Conservation (phyloP, 2,329 filamentous ascomycete genomes). For the Fusarium albidum region DNA sequence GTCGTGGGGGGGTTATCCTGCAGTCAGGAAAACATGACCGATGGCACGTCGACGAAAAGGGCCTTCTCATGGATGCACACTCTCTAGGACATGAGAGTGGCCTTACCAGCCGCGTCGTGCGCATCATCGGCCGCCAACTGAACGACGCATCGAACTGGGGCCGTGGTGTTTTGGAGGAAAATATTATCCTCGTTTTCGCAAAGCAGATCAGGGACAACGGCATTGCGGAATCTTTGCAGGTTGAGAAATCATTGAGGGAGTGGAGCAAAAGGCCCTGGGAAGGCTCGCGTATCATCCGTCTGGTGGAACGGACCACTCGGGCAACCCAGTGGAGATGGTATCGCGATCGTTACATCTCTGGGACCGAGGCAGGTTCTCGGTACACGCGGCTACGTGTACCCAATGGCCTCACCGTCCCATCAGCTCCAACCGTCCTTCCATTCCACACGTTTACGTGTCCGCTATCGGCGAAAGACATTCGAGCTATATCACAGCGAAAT, state of each 20-base stretch:
- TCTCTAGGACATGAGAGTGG: conserved; percentile 71
- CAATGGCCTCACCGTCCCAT: conserved; percentile 75
- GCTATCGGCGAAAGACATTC: conserved; percentile 88
- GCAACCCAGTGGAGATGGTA: conserved; percentile 87
- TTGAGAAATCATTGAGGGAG: conserved; percentile 52
- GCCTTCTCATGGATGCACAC: conserved; percentile 80
- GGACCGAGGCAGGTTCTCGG: conserved; percentile 58
- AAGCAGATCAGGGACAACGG: conserved; percentile 55
- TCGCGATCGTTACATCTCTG: conserved; percentile 76
- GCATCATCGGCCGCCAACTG: conserved; percentile 89
- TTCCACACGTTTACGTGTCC: conserved; percentile 99
- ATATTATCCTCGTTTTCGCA: conserved; percentile 59
- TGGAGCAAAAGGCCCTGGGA: conserved; percentile 87
- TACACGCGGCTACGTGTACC: conserved; percentile 82
- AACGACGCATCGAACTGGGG: conserved; percentile 89
- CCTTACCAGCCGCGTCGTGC: conserved; percentile 88
- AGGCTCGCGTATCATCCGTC: conserved; percentile 81
- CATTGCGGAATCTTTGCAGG: conserved; percentile 46
- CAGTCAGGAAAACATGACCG: conserved; percentile 78
- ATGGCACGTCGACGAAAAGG: conserved; percentile 90
- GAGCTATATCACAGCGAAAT: conserved; percentile 94
- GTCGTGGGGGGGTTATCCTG: conserved; percentile 85
- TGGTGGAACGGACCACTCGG: conserved; percentile 85
- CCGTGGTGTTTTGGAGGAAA: conserved; percentile 69
- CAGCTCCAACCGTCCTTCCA: conserved; percentile 91